These are phyloP conservation scores for Kalanchoe fedtschenkoi DNA, from an alignment of 164 flowering plant species.

Conservation along the genomic window DNA sequence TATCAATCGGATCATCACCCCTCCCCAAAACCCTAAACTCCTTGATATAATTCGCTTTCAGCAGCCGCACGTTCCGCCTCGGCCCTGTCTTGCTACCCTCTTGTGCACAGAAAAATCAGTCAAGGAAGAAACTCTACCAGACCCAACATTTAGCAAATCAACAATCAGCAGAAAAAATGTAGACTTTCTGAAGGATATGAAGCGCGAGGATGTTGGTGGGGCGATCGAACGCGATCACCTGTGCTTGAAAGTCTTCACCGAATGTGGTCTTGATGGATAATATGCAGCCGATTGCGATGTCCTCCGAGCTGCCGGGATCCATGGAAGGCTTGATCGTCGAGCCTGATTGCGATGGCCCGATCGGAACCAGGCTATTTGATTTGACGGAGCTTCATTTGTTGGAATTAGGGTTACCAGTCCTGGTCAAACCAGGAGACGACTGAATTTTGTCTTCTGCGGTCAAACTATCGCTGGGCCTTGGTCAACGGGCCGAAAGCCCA, in stretches of 20 bases:
- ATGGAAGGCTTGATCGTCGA: not conserved
- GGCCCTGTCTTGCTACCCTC: conserved; percentile 58
- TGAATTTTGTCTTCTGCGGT: not conserved
- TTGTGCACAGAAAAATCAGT: conserved; percentile 33
- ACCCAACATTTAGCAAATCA: not conserved
- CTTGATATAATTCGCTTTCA: conserved; percentile 74
- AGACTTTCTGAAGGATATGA: conserved; percentile 58
- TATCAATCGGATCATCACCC: conserved; percentile 77
- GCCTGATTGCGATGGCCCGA: not conserved
- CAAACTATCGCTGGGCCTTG: not conserved
- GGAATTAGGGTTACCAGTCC: not conserved
- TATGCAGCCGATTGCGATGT: conserved; percentile 63
- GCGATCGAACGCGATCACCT: conserved; percentile 68
- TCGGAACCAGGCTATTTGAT: not conserved
- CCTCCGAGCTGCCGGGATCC: conserved; percentile 30
- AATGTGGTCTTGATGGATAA: conserved; percentile 69
- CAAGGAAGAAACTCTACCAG: conserved; percentile 19
- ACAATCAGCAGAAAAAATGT: not conserved
- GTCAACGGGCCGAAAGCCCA: not conserved
- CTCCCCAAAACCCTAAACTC: conserved; percentile 58
- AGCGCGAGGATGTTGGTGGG: conserved; percentile 76
- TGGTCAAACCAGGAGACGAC: not conserved
- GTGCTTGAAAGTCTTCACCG: conserved; percentile 76
- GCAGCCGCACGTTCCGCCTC: conserved; percentile 45
- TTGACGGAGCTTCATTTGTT: not conserved